These are phyloP conservation scores for Alternaria ventricosa DNA, from an alignment of 2,329 filamentous ascomycete genomes.

Conservation along the genomic window DNA sequence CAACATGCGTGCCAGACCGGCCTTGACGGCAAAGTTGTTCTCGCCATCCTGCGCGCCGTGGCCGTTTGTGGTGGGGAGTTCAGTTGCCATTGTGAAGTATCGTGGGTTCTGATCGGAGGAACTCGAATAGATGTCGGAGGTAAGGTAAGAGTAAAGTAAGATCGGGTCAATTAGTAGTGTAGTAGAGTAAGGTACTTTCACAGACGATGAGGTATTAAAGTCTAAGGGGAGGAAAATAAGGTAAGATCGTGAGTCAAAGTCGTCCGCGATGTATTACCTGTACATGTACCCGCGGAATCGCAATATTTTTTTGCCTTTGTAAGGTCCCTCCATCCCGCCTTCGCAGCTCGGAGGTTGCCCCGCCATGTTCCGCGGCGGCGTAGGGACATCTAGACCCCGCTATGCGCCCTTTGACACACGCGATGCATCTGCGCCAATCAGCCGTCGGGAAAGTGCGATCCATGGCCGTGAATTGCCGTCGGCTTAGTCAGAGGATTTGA, in stretches of 20 bases:
- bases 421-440: constrained; percentile 24
- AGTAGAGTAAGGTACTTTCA: neutral
- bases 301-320: constrained; percentile 36
- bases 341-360: constrained; percentile 22
- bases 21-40: constrained; percentile 84
- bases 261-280: constrained; percentile 29
- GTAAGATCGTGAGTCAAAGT: constrained; percentile 25
- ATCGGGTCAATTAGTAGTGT: constrained; percentile 1
- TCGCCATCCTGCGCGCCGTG: constrained; percentile 53
- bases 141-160: neutral
- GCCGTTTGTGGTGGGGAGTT: constrained; percentile 57
- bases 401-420: constrained; percentile 32
- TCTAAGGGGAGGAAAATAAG: constrained; percentile 6
- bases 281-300: constrained; percentile 30
- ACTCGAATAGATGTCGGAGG: neutral
- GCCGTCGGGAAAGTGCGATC: constrained; percentile 1
- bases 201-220: neutral
- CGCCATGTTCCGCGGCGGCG: constrained; percentile 15
- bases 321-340: constrained; percentile 22
- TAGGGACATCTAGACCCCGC: constrained; percentile 23
- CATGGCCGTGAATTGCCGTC: constrained; percentile 35
- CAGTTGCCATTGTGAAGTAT: constrained; percentile 51
- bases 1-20: constrained; percentile 94
- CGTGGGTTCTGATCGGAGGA: neutral
- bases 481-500: constrained; percentile 21